Evolutionary conservation across 1,284 basidiomycete genomes (phyloP).

Genomic region (Moniliophthora roreri): DNA sequence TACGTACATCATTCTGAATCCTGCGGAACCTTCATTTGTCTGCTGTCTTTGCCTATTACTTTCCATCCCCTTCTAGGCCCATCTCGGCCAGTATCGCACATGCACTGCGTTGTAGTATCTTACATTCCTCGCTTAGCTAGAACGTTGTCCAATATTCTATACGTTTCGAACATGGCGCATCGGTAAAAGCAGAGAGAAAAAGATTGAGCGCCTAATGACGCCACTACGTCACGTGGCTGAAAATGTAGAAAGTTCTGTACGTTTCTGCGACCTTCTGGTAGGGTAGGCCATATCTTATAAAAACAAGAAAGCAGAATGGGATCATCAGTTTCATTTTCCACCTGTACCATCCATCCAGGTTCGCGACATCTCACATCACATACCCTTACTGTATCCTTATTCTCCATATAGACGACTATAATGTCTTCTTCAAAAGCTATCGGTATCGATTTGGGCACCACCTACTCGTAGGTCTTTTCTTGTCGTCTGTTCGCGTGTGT

Average conservation of each 20-base stretch:
- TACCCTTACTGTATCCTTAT: slow-evolving; percentile 3
- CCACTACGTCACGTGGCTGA: slow-evolving; percentile 1
- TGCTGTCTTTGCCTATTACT: neutral
- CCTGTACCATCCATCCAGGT: slow-evolving; percentile 3
- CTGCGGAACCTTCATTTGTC: neutral
- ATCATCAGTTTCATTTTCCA: neutral
- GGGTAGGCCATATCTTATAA: slow-evolving; percentile 2
- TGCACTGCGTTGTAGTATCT: too few species aligned
- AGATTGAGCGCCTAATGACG: neutral
- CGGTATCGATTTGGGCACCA: slow-evolving; percentile 91
- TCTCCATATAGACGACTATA: slow-evolving; percentile 9
- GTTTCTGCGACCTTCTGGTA: slow-evolving; percentile 9
- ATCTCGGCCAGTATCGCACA: too few species aligned
- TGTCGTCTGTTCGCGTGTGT: slow-evolving; percentile 8
- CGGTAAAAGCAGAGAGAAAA: too few species aligned
- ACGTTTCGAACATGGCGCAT: too few species aligned
- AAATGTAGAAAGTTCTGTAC: slow-evolving; percentile 7
- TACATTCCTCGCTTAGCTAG: too few species aligned
- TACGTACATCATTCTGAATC: neutral
- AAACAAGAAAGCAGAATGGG: neutral
- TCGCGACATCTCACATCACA: neutral
- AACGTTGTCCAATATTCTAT: too few species aligned
- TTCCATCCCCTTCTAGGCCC: neutral
- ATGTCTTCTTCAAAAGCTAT: slow-evolving; percentile 80
- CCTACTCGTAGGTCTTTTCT: slow-evolving; percentile 65